Evolutionary conservation across 2,329 filamentous ascomycete species (phyloP), one percentile per base, ranked within the genome.

Genomic region (Exophiala oligosperma): DNA sequence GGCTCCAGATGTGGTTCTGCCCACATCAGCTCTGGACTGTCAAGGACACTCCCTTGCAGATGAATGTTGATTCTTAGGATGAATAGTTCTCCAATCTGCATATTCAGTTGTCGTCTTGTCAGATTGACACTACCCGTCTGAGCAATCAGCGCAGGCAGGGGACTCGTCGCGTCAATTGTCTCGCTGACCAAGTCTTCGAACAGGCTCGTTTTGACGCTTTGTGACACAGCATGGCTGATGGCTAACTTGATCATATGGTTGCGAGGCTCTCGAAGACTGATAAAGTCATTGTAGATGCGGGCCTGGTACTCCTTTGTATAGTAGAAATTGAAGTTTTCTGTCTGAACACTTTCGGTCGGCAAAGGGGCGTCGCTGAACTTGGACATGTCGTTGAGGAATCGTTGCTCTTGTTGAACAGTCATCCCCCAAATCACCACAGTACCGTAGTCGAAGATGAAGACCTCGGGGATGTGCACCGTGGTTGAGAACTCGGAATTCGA

Each of bases 401-500:
- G 85, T 65, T 90, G 88, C 76, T 99, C 94, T 67, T 99, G 89
- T 29, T 84, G 81, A n/a, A 89, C 80, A 0, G 90, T 88, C 94
- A 99, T 97, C 66, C 94, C 94, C 94, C 94, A 99, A 71, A 97
- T 92, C 12, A 99, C 94, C 4, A 97, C 91, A 1, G 96, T 96
- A 59, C 94, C 94, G 70, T 99, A 99, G 71, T 97, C 91, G 70
- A 97, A 99, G 11, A 99, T 81, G 72, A 99, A 99, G 1, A 97
- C 84, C 73, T 99, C 94, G 0, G 94, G 92, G 0, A 90, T 96
- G 73, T 97, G 91, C 2, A 97, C 88, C 49, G 88, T 83, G 2
- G 84, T 96, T 70, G 97, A 92, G 62, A 97, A 90, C 71, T 96
- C 90, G 4, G 64, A 58, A 49, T 62, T 59, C 17, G 53, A 59